Percentiles rank a stretch among this genome's conserved stretches.
These are phyloP conservation scores for Populus trichocarpa DNA, from an alignment of 441 rosid species.

Conservation along the genomic window DNA sequence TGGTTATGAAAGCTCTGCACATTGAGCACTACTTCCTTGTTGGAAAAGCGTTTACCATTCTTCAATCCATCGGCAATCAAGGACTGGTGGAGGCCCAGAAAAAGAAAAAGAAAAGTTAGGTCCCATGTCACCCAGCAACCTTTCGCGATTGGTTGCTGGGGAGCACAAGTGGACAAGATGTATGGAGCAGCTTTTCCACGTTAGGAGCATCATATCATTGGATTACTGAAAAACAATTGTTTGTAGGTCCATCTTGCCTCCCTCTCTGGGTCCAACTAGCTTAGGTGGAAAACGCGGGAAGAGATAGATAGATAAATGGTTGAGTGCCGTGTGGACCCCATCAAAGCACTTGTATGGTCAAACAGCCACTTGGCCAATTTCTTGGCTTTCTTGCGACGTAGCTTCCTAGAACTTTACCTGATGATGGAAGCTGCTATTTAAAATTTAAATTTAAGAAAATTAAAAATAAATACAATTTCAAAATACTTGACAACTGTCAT, in stretches of 20 bases:
- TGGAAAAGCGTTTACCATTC: not conserved
- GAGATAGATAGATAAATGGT: not conserved
- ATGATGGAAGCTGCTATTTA: not conserved
- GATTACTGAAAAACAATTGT: not conserved
- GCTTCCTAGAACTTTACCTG: not conserved
- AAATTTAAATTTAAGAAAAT: not conserved
- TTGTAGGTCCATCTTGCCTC: no score
- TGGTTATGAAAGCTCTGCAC: not conserved
- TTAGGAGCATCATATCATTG: not conserved
- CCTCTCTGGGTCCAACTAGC: not conserved
- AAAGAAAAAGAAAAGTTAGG: not conserved
- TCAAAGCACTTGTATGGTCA: not conserved
- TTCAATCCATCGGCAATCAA: no score
- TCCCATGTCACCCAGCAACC: not conserved
- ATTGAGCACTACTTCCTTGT: not conserved
- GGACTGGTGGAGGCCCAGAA: no score
- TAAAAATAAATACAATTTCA: not conserved
- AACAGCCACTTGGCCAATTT: not conserved
- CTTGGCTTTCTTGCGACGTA: not conserved
- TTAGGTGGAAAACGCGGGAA: not conserved
- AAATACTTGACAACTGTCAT: no score
- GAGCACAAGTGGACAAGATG: not conserved
- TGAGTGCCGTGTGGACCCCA: not conserved
- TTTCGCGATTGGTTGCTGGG: not conserved
- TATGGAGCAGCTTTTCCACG: not conserved